Evolutionary conservation across 2,329 filamentous ascomycete genomes (phyloP).

Genomic region (Pseudocercospora eumusae): DNA sequence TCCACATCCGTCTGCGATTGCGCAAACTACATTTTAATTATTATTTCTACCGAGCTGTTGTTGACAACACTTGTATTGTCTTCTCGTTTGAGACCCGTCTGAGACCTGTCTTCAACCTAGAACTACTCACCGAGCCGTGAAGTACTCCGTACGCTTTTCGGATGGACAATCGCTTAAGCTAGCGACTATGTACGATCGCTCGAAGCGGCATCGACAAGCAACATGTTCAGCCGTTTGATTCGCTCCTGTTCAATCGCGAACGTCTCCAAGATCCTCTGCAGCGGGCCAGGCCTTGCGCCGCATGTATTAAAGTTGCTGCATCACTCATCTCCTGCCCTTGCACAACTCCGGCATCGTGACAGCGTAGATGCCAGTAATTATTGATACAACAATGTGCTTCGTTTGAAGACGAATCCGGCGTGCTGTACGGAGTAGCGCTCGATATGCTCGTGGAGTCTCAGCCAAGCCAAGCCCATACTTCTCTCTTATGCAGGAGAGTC

Average conservation of each 20-base stretch:
- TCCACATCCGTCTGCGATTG: conserved; percentile 2
- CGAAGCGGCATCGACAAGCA: conserved; percentile 9
- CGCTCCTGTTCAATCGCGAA: background rate
- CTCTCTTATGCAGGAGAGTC: conserved; percentile 3
- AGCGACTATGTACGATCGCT: background rate
- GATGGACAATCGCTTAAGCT: conserved; percentile 4
- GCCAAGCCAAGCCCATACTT: background rate
- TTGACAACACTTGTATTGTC: background rate
- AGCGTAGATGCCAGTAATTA: conserved; percentile 2
- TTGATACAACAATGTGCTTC: background rate
- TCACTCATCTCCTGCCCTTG: conserved; percentile 9
- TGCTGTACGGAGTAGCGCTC: background rate
- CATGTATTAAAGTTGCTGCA: conserved; percentile 5
- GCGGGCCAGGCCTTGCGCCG: conserved; percentile 6
- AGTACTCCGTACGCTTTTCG: background rate
- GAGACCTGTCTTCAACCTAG: background rate
- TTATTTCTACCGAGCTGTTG: background rate
- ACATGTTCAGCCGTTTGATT: background rate
- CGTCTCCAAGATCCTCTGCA: conserved; percentile 8
- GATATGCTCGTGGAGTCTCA: background rate
- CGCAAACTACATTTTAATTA: background rate
- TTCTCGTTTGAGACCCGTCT: background rate
- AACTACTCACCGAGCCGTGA: background rate
- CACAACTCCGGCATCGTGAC: conserved; percentile 1
- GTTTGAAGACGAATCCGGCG: background rate